Conservation (phyloP, 352 stramenopile genomes). For the Phytophthora constricta region DNA sequence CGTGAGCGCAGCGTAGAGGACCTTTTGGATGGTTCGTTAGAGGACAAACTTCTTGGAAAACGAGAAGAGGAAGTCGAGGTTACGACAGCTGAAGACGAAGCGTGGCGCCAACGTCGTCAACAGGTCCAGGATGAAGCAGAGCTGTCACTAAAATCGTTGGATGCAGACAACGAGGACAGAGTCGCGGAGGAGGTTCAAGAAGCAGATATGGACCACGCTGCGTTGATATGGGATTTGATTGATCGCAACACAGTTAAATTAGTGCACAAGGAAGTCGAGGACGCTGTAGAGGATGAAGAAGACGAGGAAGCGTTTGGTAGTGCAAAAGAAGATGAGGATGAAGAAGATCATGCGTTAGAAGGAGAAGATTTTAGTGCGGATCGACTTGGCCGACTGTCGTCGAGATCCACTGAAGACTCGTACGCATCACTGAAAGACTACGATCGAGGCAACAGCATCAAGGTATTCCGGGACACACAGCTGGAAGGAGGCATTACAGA, state of each 20-base stretch:
- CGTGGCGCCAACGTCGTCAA: constrained; percentile 38
- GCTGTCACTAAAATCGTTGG: constrained; percentile 20
- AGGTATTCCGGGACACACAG: constrained; percentile 43
- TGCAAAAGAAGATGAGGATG: constrained; percentile 31
- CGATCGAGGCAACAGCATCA: constrained; percentile 18
- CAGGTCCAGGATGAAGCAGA: constrained; percentile 34
- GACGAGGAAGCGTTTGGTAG: constrained; percentile 39
- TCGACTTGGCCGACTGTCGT: constrained; percentile 26
- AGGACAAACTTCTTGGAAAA: constrained; percentile 63
- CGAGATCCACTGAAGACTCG: constrained; percentile 35
- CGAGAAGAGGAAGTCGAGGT: constrained; percentile 28
- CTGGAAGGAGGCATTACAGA: constrained; percentile 26
- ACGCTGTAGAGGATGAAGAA: constrained; percentile 38
- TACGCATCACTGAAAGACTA: constrained; percentile 33
- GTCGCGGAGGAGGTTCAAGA: not conserved
- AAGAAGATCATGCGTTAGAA: not conserved
- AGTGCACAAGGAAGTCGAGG: constrained; percentile 20
- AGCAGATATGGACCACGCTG: not conserved
- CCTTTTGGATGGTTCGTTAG: constrained; percentile 46
- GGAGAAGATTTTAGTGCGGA: constrained; percentile 8
- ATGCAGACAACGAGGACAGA: constrained; percentile 14
- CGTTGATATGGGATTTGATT: constrained; percentile 31
- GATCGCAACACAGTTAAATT: constrained; percentile 26
- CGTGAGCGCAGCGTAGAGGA: constrained; percentile 44
- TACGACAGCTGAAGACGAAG: constrained; percentile 36